Conservation (phyloP, 169 alveolate genomes). For the Cryptosporidium sp. region DNA sequence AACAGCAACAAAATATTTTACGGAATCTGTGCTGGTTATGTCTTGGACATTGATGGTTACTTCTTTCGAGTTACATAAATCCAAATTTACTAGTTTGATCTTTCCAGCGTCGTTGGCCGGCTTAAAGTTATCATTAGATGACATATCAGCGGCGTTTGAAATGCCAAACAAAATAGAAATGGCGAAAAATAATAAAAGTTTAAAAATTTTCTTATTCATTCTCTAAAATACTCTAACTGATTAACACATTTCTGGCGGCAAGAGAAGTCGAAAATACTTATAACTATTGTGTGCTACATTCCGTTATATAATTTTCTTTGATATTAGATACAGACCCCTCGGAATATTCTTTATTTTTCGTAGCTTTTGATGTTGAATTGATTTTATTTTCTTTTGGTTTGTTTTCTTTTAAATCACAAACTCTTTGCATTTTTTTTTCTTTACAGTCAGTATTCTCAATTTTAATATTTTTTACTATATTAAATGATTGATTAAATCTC, state of each 20-base stretch:
- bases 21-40: background rate
- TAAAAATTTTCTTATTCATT: background rate
- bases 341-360: background rate
- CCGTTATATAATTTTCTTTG: slow-evolving; percentile 1
- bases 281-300: slow-evolving; percentile 29
- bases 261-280: background rate
- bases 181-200: background rate
- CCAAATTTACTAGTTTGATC: background rate
- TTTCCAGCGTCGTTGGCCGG: background rate
- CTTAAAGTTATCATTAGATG: background rate
- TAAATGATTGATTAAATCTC: background rate
- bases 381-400: background rate
- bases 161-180: background rate
- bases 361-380: background rate
- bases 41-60: background rate
- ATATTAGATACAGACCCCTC: background rate
- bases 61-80: background rate
- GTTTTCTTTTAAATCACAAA: background rate
- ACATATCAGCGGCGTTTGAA: background rate
- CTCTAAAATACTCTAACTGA: background rate
- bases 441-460: background rate
- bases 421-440: background rate
- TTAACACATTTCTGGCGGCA: background rate
- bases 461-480: background rate
- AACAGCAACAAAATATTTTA: background rate